Percentiles rank a stretch among this genome's conserved stretches.
These are phyloP conservation scores for Euphorbia corollata DNA, from an alignment of 441 rosid species.

Conservation along the genomic window DNA sequence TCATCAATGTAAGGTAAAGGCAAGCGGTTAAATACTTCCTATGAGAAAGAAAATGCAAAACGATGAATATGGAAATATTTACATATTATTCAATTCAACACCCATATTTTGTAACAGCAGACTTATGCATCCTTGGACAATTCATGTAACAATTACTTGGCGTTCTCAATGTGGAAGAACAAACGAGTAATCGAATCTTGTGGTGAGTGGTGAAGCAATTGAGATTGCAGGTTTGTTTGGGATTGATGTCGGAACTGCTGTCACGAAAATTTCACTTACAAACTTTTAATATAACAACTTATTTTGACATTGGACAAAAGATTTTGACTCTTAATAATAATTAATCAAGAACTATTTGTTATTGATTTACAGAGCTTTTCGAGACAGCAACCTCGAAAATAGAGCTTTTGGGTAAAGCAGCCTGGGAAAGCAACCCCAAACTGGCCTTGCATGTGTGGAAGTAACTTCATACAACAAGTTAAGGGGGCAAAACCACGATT, in stretches of 20 bases:
- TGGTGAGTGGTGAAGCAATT: not conserved
- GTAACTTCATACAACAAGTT: not conserved
- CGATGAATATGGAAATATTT: conserved; percentile 6
- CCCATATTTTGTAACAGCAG: not conserved
- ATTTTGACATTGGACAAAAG: too few relatives aligned
- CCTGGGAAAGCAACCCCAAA: too few relatives aligned
- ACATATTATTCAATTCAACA: not conserved
- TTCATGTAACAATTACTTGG: not conserved
- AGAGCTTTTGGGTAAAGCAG: too few relatives aligned
- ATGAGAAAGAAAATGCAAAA: conserved; percentile 23
- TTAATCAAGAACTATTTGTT: too few relatives aligned
- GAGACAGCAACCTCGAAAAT: too few relatives aligned
- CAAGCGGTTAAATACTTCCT: conserved; percentile 71
- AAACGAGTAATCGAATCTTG: not conserved
- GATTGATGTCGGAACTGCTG: too few relatives aligned
- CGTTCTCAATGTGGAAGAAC: not conserved
- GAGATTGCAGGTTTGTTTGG: not conserved
- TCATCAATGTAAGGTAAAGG: conserved; percentile 78
- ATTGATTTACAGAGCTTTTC: too few relatives aligned
- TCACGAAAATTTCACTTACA: too few relatives aligned
- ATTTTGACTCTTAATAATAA: too few relatives aligned
- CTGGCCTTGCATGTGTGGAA: not conserved
- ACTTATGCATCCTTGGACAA: not conserved
- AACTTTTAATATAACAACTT: too few relatives aligned
- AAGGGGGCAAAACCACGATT: not conserved